These are phyloP conservation scores for Actinomucor elegans DNA, from an alignment of 371 early-diverging fungal species.

Conservation along the genomic window DNA sequence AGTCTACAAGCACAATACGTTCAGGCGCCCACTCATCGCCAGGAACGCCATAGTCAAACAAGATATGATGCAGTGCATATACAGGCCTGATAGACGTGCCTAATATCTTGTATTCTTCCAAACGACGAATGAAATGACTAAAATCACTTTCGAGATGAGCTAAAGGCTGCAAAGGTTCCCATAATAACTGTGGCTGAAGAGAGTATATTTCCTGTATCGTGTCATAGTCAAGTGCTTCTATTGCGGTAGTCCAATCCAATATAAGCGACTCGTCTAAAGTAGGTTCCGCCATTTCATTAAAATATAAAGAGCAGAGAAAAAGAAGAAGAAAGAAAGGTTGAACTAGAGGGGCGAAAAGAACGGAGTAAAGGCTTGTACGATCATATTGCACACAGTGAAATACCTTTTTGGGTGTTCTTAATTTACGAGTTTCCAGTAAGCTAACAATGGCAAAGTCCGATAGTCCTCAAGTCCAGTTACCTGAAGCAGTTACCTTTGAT, in stretches of 20 bases:
- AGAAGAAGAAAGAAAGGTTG: neutral
- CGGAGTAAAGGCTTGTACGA: too few relatives aligned
- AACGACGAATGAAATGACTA: slow-evolving; percentile 17
- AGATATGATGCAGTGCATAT: slow-evolving; percentile 25
- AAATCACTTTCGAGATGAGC: slow-evolving; percentile 25
- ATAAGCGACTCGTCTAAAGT: slow-evolving; percentile 18
- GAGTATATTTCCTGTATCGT: slow-evolving; percentile 17
- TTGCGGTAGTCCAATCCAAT: slow-evolving; percentile 26
- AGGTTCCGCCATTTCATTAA: neutral
- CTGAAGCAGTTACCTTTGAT: too few relatives aligned
- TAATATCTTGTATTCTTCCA: slow-evolving; percentile 13
- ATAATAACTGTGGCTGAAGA: slow-evolving; percentile 18
- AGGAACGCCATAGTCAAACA: slow-evolving; percentile 21
- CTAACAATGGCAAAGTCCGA: too few relatives aligned
- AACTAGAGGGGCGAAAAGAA: too few relatives aligned
- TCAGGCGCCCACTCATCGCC: slow-evolving; percentile 26
- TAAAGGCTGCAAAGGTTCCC: slow-evolving; percentile 18
- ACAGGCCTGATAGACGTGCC: slow-evolving; percentile 21
- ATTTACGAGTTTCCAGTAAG: too few relatives aligned
- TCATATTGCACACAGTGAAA: too few relatives aligned
- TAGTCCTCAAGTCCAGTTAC: too few relatives aligned
- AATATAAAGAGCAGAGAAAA: neutral
- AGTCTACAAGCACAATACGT: slow-evolving; percentile 19
- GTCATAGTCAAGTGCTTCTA: slow-evolving; percentile 24
- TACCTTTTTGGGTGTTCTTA: too few relatives aligned